phyloP scores from a whole-genome alignment of 192 early-diverging fungal genomes.

The Phycomyces blakesleeanus region DNA sequence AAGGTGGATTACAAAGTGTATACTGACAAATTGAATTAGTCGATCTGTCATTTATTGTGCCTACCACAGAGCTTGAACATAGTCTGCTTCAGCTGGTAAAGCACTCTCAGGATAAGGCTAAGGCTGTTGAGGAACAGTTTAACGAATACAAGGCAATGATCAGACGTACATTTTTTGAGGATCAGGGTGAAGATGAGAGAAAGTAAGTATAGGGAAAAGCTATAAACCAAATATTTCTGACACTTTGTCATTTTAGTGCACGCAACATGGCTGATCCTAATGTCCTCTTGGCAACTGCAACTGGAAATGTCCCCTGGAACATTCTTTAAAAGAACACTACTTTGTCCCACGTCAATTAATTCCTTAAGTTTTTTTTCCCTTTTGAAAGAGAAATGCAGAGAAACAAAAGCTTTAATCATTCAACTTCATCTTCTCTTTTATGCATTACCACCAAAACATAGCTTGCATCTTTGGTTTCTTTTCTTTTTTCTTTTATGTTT shows the following conservation, averaged over 20 bases:
- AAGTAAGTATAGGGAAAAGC: constrained; percentile 8
- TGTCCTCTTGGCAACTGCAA: neutral
- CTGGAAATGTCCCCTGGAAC: neutral
- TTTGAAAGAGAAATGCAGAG: too few relatives aligned
- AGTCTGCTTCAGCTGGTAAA: constrained; percentile 53
- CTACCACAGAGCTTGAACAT: constrained; percentile 49
- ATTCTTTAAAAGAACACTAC: neutral
- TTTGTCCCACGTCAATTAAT: too few relatives aligned
- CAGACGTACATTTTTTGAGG: constrained; percentile 66
- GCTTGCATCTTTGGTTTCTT: too few relatives aligned
- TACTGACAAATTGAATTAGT: constrained; percentile 15
- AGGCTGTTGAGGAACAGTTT: constrained; percentile 56
- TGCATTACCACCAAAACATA: too few relatives aligned
- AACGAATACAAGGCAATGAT: constrained; percentile 66
- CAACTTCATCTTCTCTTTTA: too few relatives aligned
- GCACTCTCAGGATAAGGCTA: constrained; percentile 52
- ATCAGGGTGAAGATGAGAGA: constrained; percentile 28
- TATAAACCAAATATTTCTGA: neutral
- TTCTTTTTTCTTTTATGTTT: too few relatives aligned
- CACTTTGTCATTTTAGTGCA: neutral
- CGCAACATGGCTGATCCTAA: neutral
- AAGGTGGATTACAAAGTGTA: constrained; percentile 13
- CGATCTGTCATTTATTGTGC: constrained; percentile 4
- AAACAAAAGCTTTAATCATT: too few relatives aligned
- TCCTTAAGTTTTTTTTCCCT: too few relatives aligned